Base-by-base conservation (phyloP, 192 early-diverging fungal genomes). In the Ambispora gerdemannii region DNA sequence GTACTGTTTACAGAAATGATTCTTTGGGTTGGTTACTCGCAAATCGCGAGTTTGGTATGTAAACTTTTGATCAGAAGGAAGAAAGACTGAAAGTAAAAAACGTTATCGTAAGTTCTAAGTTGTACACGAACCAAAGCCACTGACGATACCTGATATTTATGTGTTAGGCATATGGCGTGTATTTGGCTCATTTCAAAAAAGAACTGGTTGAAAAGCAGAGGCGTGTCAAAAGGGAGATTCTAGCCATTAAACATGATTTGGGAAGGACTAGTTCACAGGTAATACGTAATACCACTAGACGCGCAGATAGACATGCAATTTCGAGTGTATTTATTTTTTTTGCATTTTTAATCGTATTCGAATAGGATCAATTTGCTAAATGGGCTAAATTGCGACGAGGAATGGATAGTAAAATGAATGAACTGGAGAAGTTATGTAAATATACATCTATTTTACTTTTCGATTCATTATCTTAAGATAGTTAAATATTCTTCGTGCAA, bases 311-410 rank as follows among this genome's bases (percentile, higher is more conserved):
- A n/a, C n/a, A n/a, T n/a, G n/a, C n/a, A n/a, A n/a, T n/a, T n/a
- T n/a, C n/a, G n/a, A n/a, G 28, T 28, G 59, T 58, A 55, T 35
- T 30, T 27, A 36, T 33, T 55, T 55, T 61, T 13, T 2, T n/a
- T 0, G 38, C 51, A 47, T 35, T 34, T 25, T 62, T 36, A 22
- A 31, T 62, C 11, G 27, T n/a, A n/a, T n/a, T n/a, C n/a, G n/a
- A n/a, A n/a, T 69, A 89, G 79, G 92, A 95, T 75, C 86, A 94
- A 81, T 95, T 95, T 84, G 92, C 94, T 25, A 88, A 86, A 76
- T 95, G 94, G 94, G 94, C 94, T 47, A 93, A 92, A 80, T 72
- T 93, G 72, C 85, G 90, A 43, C 85, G 94, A 72, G 84, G 86
- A 68, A 81, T 92, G 63, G 94, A 95, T 74, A 84, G 86, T 31